Conservation (phyloP, 495 filamentous ascomycete species). For the Amorphotheca resinae region DNA sequence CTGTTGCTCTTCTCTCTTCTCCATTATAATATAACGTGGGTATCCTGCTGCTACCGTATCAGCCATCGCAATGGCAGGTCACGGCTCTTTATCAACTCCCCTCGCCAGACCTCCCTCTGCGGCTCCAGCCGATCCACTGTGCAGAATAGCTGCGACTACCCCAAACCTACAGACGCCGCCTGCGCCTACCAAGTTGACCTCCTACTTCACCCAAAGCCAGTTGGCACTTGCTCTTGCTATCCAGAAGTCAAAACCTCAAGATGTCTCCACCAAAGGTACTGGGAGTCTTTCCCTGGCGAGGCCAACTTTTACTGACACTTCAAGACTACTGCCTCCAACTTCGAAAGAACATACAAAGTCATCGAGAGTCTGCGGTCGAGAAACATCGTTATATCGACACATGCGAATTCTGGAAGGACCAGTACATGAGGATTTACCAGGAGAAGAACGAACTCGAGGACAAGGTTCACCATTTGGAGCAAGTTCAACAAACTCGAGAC, state of each 20-base stretch:
- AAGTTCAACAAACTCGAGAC: constrained; percentile 6
- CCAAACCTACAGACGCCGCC: no score
- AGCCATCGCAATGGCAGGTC: no score
- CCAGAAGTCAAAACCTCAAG: constrained; percentile 31
- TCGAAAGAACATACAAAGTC: constrained; percentile 25
- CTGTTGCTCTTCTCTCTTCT: no score
- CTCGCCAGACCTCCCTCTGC: no score
- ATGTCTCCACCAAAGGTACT: constrained; percentile 27
- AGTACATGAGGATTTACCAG: constrained; percentile 32
- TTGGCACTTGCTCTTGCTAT: constrained; percentile 35
- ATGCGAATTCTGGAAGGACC: constrained; percentile 36
- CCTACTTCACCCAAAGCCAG: constrained; percentile 24
- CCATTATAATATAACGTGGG: no score
- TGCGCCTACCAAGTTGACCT: not conserved
- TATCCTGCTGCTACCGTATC: no score
- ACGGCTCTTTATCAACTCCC: no score
- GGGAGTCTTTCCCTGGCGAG: no score
- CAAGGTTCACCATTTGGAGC: constrained; percentile 28
- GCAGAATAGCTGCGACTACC: no score
- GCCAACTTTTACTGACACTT: not conserved
- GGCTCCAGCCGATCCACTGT: no score
- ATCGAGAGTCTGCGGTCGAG: constrained; percentile 2
- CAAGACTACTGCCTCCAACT: constrained; percentile 32
- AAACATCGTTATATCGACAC: constrained; percentile 30
- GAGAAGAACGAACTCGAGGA: constrained; percentile 34